phyloP scores from a whole-genome alignment of 345 rosid species.

The Sapria himalayana region DNA sequence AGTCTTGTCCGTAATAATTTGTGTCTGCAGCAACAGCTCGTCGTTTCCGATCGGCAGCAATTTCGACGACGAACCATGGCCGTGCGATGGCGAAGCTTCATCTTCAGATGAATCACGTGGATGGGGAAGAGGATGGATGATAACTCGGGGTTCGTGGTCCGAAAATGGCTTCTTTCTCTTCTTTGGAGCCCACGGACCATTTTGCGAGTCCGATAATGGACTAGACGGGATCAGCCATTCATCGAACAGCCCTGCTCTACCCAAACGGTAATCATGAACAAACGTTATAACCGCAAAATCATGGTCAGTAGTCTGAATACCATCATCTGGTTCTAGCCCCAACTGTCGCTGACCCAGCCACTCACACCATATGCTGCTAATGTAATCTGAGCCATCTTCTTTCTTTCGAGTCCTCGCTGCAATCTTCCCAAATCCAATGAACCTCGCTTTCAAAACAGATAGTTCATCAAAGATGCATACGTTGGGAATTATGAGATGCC shows the following conservation, averaged over 20 bases:
- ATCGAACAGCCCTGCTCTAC: conserved; percentile 43
- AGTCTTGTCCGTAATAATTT: conserved; percentile 34
- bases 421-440: conserved; percentile 36
- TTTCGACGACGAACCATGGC: conserved; percentile 22
- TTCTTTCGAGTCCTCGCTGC: conserved; percentile 32
- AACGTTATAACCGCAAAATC: conserved; percentile 54
- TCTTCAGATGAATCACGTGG: conserved; percentile 53
- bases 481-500: conserved; percentile 24
- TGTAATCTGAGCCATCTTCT: conserved; percentile 16
- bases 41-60: conserved; percentile 28
- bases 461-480: conserved; percentile 39
- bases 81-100: conserved; percentile 29
- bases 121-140: conserved; percentile 32
- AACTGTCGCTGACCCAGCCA: conserved; percentile 60
- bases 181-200: conserved; percentile 15
- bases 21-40: conserved; percentile 35
- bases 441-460: conserved; percentile 34
- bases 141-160: conserved; percentile 68
- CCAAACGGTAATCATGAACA: conserved; percentile 40
- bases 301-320: conserved; percentile 24
- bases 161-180: conserved; percentile 60
- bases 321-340: conserved; percentile 16
- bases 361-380: conserved; percentile 74
- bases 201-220: conserved; percentile 16
- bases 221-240: conserved; percentile 33